These are phyloP conservation scores for Oehlia diaphana DNA, from an alignment of 192 early-diverging fungal species.

Conservation along the genomic window DNA sequence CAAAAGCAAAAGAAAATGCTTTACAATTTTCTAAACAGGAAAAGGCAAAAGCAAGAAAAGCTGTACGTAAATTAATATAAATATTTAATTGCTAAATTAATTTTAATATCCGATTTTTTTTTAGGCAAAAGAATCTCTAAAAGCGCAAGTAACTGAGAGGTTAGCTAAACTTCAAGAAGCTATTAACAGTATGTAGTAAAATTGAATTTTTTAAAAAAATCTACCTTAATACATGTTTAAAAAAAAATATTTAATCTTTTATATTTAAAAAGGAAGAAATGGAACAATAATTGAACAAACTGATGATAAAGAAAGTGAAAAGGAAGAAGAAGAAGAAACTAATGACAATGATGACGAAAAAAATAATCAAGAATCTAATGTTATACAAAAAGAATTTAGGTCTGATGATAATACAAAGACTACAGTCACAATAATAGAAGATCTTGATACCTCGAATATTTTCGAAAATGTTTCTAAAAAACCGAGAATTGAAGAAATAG, in stretches of 20 bases:
- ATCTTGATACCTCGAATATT: slow-evolving; percentile 10
- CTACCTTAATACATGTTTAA: not conserved
- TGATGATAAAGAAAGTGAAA: not conserved
- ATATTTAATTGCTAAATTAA: too few relatives aligned
- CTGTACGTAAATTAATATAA: slow-evolving; percentile 30
- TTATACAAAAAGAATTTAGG: not conserved
- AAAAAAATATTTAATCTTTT: not conserved
- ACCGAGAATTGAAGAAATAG: not conserved
- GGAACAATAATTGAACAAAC: not conserved
- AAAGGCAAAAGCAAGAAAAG: slow-evolving; percentile 55
- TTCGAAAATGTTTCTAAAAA: not conserved
- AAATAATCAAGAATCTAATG: not conserved
- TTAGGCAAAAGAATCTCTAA: not conserved
- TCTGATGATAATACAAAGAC: not conserved
- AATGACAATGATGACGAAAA: not conserved
- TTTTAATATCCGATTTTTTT: not conserved
- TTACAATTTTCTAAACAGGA: slow-evolving; percentile 52
- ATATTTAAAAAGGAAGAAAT: not conserved
- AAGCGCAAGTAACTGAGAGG: not conserved
- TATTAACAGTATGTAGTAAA: slow-evolving; percentile 19
- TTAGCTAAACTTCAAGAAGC: not conserved
- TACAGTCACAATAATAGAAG: slow-evolving; percentile 21
- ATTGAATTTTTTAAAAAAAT: too few relatives aligned
- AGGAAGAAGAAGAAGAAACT: not conserved
- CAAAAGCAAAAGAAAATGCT: slow-evolving; percentile 52